phyloP scores from a whole-genome alignment of 805 yeast genomes.

The Candida maesae region DNA sequence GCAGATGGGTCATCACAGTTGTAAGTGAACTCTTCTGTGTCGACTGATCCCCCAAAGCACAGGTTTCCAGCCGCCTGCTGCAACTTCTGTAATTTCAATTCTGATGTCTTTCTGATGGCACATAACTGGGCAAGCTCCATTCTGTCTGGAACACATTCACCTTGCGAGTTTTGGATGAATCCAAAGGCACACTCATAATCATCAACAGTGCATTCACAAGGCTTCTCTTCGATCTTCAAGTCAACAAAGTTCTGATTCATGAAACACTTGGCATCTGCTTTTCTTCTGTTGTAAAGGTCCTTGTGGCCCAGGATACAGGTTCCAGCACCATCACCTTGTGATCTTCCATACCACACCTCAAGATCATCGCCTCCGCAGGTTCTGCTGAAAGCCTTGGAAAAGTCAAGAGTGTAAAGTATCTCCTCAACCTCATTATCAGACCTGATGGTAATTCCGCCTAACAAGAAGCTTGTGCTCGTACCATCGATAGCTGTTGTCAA shows the following conservation, averaged over 20 bases:
- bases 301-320: slow-evolving; percentile 67
- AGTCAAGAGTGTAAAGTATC: slow-evolving; percentile 44
- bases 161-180: slow-evolving; percentile 35
- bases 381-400: slow-evolving; percentile 50
- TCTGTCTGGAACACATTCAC: slow-evolving; percentile 46
- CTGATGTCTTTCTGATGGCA: slow-evolving; percentile 14
- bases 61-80: slow-evolving; percentile 24
- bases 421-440: slow-evolving; percentile 9
- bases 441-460: slow-evolving; percentile 37
- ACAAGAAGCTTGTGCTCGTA: slow-evolving; percentile 57
- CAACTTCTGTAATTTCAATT: slow-evolving; percentile 13
- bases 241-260: slow-evolving; percentile 37
- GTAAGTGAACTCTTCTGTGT: slow-evolving; percentile 12
- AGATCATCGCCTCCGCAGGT: slow-evolving; percentile 46
- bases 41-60: slow-evolving; percentile 16
- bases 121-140: slow-evolving; percentile 34
- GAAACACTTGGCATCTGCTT: slow-evolving; percentile 60
- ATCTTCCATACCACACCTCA: slow-evolving; percentile 61
- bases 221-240: slow-evolving; percentile 41
- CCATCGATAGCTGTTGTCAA: slow-evolving; percentile 68
- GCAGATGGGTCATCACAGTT: slow-evolving; percentile 20
- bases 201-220: slow-evolving; percentile 56
- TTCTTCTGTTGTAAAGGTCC: slow-evolving; percentile 63
- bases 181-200: slow-evolving; percentile 75
- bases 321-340: slow-evolving; percentile 29